These are phyloP conservation scores for Evansstolkia leycettana DNA, from an alignment of 495 filamentous ascomycete species.

Conservation along the genomic window DNA sequence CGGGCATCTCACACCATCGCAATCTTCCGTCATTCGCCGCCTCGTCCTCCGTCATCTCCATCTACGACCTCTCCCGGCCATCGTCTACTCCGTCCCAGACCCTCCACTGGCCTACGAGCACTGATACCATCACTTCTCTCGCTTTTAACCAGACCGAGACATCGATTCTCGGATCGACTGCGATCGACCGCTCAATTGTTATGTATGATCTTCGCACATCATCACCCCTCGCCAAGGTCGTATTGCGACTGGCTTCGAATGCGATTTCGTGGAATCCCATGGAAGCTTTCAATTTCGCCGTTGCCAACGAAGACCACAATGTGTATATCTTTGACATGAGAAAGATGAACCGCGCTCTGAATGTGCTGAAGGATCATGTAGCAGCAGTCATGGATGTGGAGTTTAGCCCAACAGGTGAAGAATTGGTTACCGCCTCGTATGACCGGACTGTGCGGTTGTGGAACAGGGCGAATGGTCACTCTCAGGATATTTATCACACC, in stretches of 20 bases:
- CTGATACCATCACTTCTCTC: slow-evolving; percentile 84
- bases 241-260: slow-evolving; percentile 73
- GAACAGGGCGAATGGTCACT: slow-evolving; percentile 67
- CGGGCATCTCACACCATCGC: slow-evolving; percentile 73
- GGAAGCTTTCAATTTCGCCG: slow-evolving; percentile 86
- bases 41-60: slow-evolving; percentile 65
- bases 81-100: slow-evolving; percentile 64
- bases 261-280: slow-evolving; percentile 89
- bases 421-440: slow-evolving; percentile 84
- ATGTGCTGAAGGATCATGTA: slow-evolving; percentile 93
- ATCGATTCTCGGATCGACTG: slow-evolving; percentile 71
- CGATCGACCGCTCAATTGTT: slow-evolving; percentile 73
- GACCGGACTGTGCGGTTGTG: slow-evolving; percentile 73
- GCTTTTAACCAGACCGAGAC: slow-evolving; percentile 93
- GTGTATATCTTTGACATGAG: slow-evolving; percentile 80
- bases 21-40: slow-evolving; percentile 62
- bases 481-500: slow-evolving; percentile 90
- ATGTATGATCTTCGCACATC: slow-evolving; percentile 85
- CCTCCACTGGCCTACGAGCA: slow-evolving; percentile 72
- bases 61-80: slow-evolving; percentile 73
- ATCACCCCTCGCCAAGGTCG: slow-evolving; percentile 65
- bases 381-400: slow-evolving; percentile 95
- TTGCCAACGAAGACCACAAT: slow-evolving; percentile 72
- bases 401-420: slow-evolving; percentile 88
- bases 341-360: slow-evolving; percentile 68